Base-by-base conservation (phyloP, 2,329 filamentous ascomycete species). In the Neurospora crassa region DNA sequence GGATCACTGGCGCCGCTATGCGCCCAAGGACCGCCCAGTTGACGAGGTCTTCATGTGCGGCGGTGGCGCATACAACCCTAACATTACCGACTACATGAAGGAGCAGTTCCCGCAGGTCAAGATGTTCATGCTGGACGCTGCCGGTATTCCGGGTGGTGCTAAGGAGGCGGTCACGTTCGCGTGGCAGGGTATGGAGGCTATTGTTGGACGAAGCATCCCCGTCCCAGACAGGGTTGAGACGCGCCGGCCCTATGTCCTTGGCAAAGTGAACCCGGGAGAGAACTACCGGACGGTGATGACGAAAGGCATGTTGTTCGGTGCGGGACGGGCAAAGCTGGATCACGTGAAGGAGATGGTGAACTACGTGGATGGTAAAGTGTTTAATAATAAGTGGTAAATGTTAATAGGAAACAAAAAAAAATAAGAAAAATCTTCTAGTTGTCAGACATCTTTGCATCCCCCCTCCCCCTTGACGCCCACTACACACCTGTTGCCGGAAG, bases 141-240 rank as follows among this genome's bases (percentile, higher is more conserved):
- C 86, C 2, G 87, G 87, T 5, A 83, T 90, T 68, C 85, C 86
- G 0, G 84, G 79, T 1, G 84, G 83, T 42, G 87, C 87, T 2
- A 89, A 89, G 77, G 87, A 90, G 76, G 86, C 87, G 8, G 82
- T 88, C 69, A 87, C 84, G 0, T 89, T 89, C 76, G 87, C 88
- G 4, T 88, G 86, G 83, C 86, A 88, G 78, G 87, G 84, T 2
- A 86, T 90, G 83, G 87, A 89, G 76, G 85, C 86, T 1, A 76
- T 89, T 18, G 83, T 88, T 0, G 86, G 85, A 8, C 81, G 87
- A 18, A 83, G 82, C 40, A 86, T 88, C 67, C 85, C 84, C 0
- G 84, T 89, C 10, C 86, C 86, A 1, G 75, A 76, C 70, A 79
- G 83, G 8, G 86, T 87, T 2, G 86, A 88, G 79, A 87, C 85